phyloP scores from a whole-genome alignment of 179 eudicot species.

The Actinidia chinensis region DNA sequence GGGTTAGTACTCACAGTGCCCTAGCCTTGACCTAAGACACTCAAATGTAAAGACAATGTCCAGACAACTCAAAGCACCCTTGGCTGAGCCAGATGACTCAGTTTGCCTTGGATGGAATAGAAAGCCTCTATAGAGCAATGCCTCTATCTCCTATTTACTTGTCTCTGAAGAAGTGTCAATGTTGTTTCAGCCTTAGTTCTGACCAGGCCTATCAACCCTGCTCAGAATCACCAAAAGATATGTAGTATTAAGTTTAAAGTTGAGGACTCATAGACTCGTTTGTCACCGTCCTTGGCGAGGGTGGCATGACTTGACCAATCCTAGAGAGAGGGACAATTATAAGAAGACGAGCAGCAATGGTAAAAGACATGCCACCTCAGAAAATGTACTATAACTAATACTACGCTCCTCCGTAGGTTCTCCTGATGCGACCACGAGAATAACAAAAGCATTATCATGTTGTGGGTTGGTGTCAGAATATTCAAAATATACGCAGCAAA shows the following conservation, averaged over 20 bases:
- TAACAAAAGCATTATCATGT: neutral
- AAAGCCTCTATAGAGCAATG: too few species aligned
- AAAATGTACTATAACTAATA: neutral
- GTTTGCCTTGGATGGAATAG: too few species aligned
- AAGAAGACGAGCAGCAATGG: neutral
- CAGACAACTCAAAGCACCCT: too few species aligned
- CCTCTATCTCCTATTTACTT: too few species aligned
- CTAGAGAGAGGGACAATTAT: neutral
- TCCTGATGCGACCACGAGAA: neutral
- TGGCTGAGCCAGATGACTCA: too few species aligned
- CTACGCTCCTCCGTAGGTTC: neutral
- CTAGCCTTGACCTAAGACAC: too few species aligned
- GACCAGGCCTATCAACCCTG: too few species aligned
- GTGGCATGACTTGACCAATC: neutral
- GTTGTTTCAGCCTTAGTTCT: too few species aligned
- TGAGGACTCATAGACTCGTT: neutral
- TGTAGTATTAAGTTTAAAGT: neutral
- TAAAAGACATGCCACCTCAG: neutral
- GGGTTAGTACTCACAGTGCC: too few species aligned
- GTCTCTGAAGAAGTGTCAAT: too few species aligned
- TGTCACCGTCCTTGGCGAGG: neutral
- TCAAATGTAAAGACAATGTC: too few species aligned
- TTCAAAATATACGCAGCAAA: too few species aligned
- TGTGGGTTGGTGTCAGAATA: neutral
- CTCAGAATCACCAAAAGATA: neutral